These are phyloP conservation scores for Plectosphaerella cucumerina DNA, from an alignment of 2,329 filamentous ascomycete genomes.

Conservation along the genomic window DNA sequence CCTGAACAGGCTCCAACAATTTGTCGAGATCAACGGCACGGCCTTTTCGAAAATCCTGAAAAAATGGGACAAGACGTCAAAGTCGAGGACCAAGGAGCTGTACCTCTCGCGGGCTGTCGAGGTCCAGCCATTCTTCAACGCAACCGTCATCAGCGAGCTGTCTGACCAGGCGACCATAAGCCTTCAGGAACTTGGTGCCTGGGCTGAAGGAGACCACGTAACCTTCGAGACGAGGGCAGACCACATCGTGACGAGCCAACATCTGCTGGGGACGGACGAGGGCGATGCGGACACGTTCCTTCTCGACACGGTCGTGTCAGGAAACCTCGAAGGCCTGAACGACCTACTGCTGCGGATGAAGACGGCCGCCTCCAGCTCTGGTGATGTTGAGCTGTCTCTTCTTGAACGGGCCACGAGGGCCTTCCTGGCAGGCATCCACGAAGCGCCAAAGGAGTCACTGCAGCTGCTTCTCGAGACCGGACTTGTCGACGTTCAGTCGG, in stretches of 20 bases:
- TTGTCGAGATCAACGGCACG: conserved; percentile 96
- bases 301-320: conserved; percentile 78
- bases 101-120: conserved; percentile 95
- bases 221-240: conserved; percentile 64
- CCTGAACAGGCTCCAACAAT: conserved; percentile 96
- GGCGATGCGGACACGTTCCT: conserved; percentile 86
- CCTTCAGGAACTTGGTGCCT: conserved; percentile 87
- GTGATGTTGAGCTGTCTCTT: conserved; percentile 40
- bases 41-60: conserved; percentile 98
- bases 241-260: conserved; percentile 62
- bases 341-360: conserved; percentile 77
- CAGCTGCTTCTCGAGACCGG: conserved; percentile 73
- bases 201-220: conserved; percentile 94
- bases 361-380: conserved; percentile 48
- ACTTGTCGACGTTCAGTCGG: conserved; percentile 83
- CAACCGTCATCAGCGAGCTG: conserved; percentile 91
- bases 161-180: conserved; percentile 98
- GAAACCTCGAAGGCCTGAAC: conserved; percentile 71
- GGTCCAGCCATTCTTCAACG: conserved; percentile 97
- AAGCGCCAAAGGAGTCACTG: conserved; percentile 74
- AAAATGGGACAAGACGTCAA: conserved; percentile 99
- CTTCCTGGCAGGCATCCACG: conserved; percentile 84
- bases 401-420: conserved; percentile 80
- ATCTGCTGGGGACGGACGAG: conserved; percentile 72
- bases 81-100: conserved; percentile 96